phyloP scores from a whole-genome alignment of 2,329 filamentous ascomycete species.

The Simplicillium sp. region DNA sequence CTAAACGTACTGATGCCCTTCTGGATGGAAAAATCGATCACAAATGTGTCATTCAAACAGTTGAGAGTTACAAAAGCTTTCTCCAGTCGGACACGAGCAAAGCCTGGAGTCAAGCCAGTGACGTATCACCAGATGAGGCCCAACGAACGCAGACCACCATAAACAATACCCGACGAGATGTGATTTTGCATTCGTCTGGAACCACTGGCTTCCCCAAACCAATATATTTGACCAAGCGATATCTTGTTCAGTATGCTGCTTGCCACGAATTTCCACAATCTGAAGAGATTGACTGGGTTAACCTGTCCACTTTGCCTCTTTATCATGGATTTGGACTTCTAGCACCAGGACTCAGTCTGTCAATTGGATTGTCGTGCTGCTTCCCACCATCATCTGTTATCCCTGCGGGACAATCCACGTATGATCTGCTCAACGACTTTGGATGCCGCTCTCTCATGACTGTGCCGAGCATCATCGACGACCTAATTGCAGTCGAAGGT shows the following conservation, averaged over 20 bases:
- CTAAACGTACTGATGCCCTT: not conserved
- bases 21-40: no score
- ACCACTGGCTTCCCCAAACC: slow-evolving; percentile 23
- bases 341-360: slow-evolving; percentile 16
- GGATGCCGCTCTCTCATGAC: slow-evolving; percentile 17
- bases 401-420: slow-evolving; percentile 11
- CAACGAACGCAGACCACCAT: no score
- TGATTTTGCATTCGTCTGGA: slow-evolving; percentile 23
- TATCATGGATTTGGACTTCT: slow-evolving; percentile 22
- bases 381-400: slow-evolving; percentile 15
- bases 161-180: slow-evolving; percentile 3
- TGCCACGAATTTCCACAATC: slow-evolving; percentile 13
- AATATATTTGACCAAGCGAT: slow-evolving; percentile 17
- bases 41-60: no score
- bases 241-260: slow-evolving; percentile 16
- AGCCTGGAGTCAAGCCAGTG: not conserved
- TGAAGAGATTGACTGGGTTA: slow-evolving; percentile 11
- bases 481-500: slow-evolving; percentile 10
- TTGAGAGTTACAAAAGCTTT: no score
- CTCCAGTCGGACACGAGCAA: no score
- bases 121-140: slow-evolving; percentile 1
- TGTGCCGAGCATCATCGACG: slow-evolving; percentile 21
- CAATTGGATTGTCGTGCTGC: slow-evolving; percentile 15
- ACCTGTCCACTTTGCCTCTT: slow-evolving; percentile 20
- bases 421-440: slow-evolving; percentile 11